Percentiles rank a stretch among this genome's conserved stretches.
These are phyloP conservation scores for Goffeauzyma gilvescens DNA, from an alignment of 768 basidiomycete genomes.

Conservation along the genomic window DNA sequence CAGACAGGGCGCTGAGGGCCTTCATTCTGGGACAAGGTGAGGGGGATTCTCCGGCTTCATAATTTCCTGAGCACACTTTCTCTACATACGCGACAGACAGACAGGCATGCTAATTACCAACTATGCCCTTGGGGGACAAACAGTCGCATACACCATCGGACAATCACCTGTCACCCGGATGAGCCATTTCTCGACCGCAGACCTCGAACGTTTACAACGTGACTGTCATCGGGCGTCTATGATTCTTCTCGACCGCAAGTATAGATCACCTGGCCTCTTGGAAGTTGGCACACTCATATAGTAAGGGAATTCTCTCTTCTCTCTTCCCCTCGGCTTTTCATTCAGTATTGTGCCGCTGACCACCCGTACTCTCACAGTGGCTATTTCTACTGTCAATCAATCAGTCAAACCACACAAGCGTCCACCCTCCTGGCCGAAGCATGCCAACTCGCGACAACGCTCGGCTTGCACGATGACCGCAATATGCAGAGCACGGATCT, in stretches of 20 bases:
- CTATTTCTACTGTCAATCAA: conserved; percentile 2
- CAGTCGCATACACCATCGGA: conserved; percentile 4
- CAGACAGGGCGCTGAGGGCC: too few species aligned
- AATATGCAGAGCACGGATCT: not conserved
- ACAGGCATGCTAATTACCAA: too few species aligned
- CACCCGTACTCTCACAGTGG: not conserved
- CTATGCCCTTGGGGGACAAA: too few species aligned
- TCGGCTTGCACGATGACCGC: not conserved
- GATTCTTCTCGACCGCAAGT: conserved; percentile 2
- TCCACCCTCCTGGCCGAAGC: not conserved
- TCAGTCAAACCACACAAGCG: not conserved
- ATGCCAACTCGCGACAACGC: not conserved
- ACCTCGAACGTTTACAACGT: conserved; percentile 2
- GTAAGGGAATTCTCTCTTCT: too few species aligned
- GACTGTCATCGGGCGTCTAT: conserved; percentile 4
- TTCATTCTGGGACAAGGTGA: too few species aligned
- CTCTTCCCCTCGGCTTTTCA: not conserved
- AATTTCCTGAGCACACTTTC: too few species aligned
- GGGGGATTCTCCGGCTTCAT: too few species aligned
- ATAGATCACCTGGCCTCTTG: not conserved
- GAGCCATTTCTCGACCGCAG: conserved; percentile 6
- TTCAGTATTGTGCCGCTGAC: not conserved
- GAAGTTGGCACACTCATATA: conserved; percentile 1
- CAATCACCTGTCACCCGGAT: conserved; percentile 6
- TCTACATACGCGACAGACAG: too few species aligned